A percentile compares a stretch with the other conserved stretches of the same genome.
These are phyloP conservation scores for Lepiota venenata DNA, from an alignment of 768 basidiomycete genomes.

Conservation along the genomic window DNA sequence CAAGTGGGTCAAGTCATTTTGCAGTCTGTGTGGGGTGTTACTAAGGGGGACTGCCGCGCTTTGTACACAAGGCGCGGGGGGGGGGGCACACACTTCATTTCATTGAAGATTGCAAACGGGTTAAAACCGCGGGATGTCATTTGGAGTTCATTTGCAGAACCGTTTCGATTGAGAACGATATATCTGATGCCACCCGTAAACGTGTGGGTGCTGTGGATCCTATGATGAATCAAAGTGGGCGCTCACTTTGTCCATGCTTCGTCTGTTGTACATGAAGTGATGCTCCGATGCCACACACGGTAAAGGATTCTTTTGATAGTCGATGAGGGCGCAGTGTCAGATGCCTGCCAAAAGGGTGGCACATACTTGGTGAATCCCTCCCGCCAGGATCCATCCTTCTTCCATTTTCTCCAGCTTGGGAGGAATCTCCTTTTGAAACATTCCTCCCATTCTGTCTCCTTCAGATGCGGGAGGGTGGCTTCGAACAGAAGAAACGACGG, in stretches of 20 bases:
- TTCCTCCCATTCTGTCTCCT: conserved; percentile 68
- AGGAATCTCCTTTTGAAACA: conserved; percentile 69
- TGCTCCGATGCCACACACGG: conserved; percentile 67
- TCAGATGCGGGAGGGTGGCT: conserved; percentile 65
- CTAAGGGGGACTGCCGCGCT: neutral
- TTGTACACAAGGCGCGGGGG: neutral
- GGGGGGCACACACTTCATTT: conserved; percentile 68
- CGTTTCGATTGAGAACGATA: conserved; percentile 72
- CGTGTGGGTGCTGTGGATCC: neutral
- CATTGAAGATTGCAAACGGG: conserved; percentile 64
- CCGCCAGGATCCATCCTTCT: conserved; percentile 61
- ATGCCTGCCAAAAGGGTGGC: conserved; percentile 9
- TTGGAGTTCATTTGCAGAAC: conserved; percentile 69
- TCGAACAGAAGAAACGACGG: conserved; percentile 66
- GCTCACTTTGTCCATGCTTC: conserved; percentile 84
- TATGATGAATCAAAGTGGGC: conserved; percentile 4
- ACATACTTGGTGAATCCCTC: conserved; percentile 62
- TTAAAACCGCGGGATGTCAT: conserved; percentile 65
- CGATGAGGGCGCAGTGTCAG: conserved; percentile 5
- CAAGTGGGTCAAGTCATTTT: conserved; percentile 65
- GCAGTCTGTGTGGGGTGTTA: conserved; percentile 39
- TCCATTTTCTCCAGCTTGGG: conserved; percentile 75
- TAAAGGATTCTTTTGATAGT: conserved; percentile 45
- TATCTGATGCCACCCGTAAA: conserved; percentile 47
- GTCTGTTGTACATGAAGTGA: conserved; percentile 68